Conservation (phyloP, 1,139 yeast species). For the Blastobotrys apis region DNA sequence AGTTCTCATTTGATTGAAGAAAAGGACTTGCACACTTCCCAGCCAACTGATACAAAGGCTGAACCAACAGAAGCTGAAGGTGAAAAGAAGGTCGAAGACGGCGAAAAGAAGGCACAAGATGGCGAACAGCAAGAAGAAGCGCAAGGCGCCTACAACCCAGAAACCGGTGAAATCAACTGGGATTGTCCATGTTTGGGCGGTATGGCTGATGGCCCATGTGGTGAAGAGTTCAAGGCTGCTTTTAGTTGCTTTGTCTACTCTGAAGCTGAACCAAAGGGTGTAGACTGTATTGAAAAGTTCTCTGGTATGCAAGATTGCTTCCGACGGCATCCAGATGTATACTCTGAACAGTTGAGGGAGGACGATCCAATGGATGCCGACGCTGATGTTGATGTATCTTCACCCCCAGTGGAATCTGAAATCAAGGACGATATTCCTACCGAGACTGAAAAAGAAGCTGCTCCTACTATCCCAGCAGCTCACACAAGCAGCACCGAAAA, state of each 20-base stretch:
- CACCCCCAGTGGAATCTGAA: too few relatives aligned
- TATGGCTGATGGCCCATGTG: conserved; percentile 98
- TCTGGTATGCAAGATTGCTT: conserved; percentile 93
- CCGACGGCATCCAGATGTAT: conserved; percentile 88
- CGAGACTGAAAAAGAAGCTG: conserved; percentile 1
- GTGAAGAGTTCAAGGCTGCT: conserved; percentile 95
- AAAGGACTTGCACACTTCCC: conserved; percentile 2
- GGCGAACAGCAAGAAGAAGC: conserved; percentile 20
- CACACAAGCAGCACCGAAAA: too few relatives aligned
- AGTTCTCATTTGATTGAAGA: conserved; percentile 9
- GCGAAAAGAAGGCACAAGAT: too few relatives aligned
- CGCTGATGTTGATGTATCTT: conserved; percentile 1
- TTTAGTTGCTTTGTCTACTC: conserved; percentile 95
- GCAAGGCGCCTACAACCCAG: conserved; percentile 85
- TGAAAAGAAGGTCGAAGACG: conserved; percentile 7
- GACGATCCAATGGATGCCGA: conserved; percentile 33
- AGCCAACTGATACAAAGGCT: conserved; percentile 1
- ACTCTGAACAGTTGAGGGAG: conserved; percentile 82
- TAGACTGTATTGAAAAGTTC: conserved; percentile 91
- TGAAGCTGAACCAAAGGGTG: conserved; percentile 93
- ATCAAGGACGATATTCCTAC: conserved; percentile 3
- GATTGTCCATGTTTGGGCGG: conserved; percentile 99
- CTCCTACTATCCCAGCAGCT: too few relatives aligned
- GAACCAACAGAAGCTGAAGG: background rate
- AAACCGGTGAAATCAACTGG: conserved; percentile 99